phyloP scores from a whole-genome alignment of 176 grass and related monocot species.

The Metroxylon sagu region DNA sequence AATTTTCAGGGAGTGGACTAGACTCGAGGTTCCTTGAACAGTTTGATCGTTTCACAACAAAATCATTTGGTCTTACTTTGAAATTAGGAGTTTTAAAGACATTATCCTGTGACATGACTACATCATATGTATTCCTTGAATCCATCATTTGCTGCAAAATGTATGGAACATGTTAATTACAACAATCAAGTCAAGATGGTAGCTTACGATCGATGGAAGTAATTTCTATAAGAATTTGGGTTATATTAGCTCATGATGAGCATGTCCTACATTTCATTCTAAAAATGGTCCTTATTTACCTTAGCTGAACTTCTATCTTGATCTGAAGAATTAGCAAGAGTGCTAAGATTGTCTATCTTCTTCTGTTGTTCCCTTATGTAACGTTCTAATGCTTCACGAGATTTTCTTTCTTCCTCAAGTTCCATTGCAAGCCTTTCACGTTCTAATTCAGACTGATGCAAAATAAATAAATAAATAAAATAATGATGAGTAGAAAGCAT shows the following conservation, averaged over 20 bases:
- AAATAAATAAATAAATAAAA: too few relatives aligned
- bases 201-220: too few relatives aligned
- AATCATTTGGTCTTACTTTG: constrained; percentile 33
- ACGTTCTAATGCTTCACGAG: constrained; percentile 39
- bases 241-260: too few relatives aligned
- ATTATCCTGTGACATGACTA: constrained; percentile 32
- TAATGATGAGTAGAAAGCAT: too few relatives aligned
- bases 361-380: constrained; percentile 56
- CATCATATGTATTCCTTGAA: constrained; percentile 1
- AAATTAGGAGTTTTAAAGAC: constrained; percentile 67
- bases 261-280: too few relatives aligned
- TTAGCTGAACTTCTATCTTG: constrained; percentile 30
- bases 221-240: too few relatives aligned
- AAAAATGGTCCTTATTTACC: constrained; percentile 27
- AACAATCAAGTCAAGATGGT: too few relatives aligned
- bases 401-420: constrained; percentile 84
- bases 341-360: constrained; percentile 33
- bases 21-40: constrained; percentile 45
- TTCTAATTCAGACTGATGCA: constrained; percentile 74
- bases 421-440: constrained; percentile 71
- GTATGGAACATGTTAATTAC: background rate
- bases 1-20: constrained; percentile 54
- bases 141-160: constrained; percentile 3
- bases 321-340: constrained; percentile 23
- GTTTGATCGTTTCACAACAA: constrained; percentile 41